Conservation (phyloP, 441 rosid genomes). For the Viola pubescens region DNA sequence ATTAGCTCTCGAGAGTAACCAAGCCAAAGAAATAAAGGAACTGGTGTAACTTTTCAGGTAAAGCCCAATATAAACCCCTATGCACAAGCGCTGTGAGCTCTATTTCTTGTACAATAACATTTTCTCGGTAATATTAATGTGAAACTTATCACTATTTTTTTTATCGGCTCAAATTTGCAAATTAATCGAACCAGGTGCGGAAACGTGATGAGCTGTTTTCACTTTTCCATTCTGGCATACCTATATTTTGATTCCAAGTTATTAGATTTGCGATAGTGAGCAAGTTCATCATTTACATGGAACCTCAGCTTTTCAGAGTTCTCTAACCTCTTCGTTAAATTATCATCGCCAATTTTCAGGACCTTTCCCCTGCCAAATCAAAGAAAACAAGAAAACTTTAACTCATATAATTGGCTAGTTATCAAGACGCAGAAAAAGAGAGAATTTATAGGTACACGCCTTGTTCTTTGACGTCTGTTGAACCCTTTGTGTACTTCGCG, state of each 20-base stretch:
- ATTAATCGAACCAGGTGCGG: neutral
- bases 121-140: too few species aligned
- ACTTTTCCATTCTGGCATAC: constrained; percentile 12
- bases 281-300: constrained; percentile 46
- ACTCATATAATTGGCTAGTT: neutral
- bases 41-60: too few species aligned
- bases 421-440: neutral
- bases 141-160: too few species aligned
- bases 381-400: constrained; percentile 2
- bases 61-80: too few species aligned
- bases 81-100: too few species aligned
- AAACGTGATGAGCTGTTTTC: neutral
- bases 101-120: too few species aligned
- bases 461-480: constrained; percentile 32
- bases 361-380: constrained; percentile 41
- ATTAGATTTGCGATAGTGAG: constrained; percentile 39
- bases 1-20: too few species aligned
- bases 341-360: constrained; percentile 29
- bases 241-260: constrained; percentile 32
- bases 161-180: neutral
- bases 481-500: constrained; percentile 30
- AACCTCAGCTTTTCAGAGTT: constrained; percentile 53
- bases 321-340: constrained; percentile 35
- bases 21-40: too few species aligned
- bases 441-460: constrained; percentile 19